phyloP scores from a whole-genome alignment of 192 early-diverging fungal species.

The Rhizophlyctis rosea region DNA sequence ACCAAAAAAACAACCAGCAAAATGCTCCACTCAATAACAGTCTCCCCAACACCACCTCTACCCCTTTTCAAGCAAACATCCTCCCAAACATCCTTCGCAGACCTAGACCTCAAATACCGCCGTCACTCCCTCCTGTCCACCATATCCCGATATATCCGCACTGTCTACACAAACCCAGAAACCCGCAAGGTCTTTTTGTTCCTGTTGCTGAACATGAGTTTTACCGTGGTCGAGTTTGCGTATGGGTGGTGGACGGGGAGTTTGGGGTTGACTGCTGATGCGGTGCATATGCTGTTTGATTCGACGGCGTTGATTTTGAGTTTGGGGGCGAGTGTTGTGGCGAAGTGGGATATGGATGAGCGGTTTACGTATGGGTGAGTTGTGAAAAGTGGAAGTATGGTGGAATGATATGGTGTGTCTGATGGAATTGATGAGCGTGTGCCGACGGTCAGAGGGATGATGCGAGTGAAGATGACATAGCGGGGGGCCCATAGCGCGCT shows the following conservation, averaged over 20 bases:
- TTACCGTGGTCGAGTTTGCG: slow-evolving; percentile 81
- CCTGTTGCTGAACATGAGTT: slow-evolving; percentile 85
- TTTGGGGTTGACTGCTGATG: slow-evolving; percentile 90
- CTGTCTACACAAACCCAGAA: slow-evolving; percentile 64
- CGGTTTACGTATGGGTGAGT: slow-evolving; percentile 70
- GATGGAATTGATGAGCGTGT: too few relatives aligned
- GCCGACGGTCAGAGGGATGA: too few relatives aligned
- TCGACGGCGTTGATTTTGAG: slow-evolving; percentile 86
- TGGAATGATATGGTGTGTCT: neutral
- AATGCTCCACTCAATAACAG: too few relatives aligned
- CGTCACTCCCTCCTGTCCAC: neutral
- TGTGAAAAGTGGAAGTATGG: slow-evolving; percentile 24
- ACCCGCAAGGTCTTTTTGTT: slow-evolving; percentile 95
- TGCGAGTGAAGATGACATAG: too few relatives aligned
- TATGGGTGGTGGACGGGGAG: slow-evolving; percentile 54
- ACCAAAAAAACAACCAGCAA: too few relatives aligned
- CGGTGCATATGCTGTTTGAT: slow-evolving; percentile 98
- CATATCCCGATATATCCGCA: slow-evolving; percentile 37
- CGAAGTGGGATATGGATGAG: slow-evolving; percentile 84
- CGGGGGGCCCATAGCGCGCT: too few relatives aligned
- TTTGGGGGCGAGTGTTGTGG: slow-evolving; percentile 82
- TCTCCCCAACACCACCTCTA: too few relatives aligned
- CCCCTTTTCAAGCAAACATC: too few relatives aligned
- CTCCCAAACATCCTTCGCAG: too few relatives aligned
- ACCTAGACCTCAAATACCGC: slow-evolving; percentile 7